phyloP scores from a whole-genome alignment of 805 yeast species.

The Myxozyma nipponensis region DNA sequence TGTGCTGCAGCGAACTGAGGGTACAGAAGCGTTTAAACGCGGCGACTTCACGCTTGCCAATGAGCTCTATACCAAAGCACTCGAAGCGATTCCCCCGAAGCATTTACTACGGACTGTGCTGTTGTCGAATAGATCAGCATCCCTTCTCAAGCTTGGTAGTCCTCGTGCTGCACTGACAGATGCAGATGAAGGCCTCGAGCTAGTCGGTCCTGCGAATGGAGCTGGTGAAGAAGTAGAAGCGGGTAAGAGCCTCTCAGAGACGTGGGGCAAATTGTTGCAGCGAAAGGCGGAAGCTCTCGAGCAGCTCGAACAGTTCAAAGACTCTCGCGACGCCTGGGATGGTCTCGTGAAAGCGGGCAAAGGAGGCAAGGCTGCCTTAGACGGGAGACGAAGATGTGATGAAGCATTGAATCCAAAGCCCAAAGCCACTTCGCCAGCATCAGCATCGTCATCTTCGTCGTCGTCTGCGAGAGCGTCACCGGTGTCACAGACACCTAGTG shows the following conservation, averaged over 20 bases:
- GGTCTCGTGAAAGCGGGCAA: slow-evolving; percentile 64
- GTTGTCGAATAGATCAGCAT: slow-evolving; percentile 69
- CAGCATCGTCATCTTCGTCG: slow-evolving; percentile 1
- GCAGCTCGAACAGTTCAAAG: slow-evolving; percentile 63
- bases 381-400: slow-evolving; percentile 76
- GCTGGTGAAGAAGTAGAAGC: slow-evolving; percentile 45
- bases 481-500: neutral
- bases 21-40: slow-evolving; percentile 59
- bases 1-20: slow-evolving; percentile 41
- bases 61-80: slow-evolving; percentile 53
- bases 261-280: slow-evolving; percentile 67
- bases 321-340: slow-evolving; percentile 60
- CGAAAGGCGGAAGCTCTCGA: slow-evolving; percentile 84
- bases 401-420: slow-evolving; percentile 57
- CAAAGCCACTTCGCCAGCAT: slow-evolving; percentile 32
- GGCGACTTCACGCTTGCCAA: slow-evolving; percentile 78
- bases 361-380: slow-evolving; percentile 60
- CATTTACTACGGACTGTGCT: slow-evolving; percentile 68
- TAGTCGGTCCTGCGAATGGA: slow-evolving; percentile 40
- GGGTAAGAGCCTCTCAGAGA: slow-evolving; percentile 56
- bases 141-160: slow-evolving; percentile 66
- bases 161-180: slow-evolving; percentile 49
- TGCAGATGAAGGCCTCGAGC: slow-evolving; percentile 47
- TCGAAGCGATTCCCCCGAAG: slow-evolving; percentile 54
- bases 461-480: slow-evolving; percentile 7